Evolutionary conservation across 371 early-diverging fungal species (phyloP), one percentile per base, ranked within the genome.

Genomic region (Lichtheimia ornata): DNA sequence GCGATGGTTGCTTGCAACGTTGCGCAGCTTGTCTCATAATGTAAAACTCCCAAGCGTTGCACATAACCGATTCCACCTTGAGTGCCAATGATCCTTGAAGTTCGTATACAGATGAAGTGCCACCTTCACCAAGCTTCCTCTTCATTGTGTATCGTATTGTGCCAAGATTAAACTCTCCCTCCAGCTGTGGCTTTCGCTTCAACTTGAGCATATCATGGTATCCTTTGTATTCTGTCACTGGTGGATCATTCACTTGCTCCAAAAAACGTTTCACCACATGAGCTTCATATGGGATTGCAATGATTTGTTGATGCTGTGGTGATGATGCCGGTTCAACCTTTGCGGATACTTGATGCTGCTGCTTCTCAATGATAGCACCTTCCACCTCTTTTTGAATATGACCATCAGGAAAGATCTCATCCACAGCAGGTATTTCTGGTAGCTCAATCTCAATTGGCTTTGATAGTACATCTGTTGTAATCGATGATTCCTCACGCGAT

Each of bases 21-120:
- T 52, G 15, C 5, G 58, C 53, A 9, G 73, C 30, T 49, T 75
- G 70, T 52, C 58, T 56, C n/a, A 76, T 49, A 12, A 79, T 71
- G 40, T 77, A 82, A 61, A 66, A 79, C 27, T 82, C 82, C 77
- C 76, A 79, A 43, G 76, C 59, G 55, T 69, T 66, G 35, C 35
- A 35, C 5, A 77, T 53, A 5, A 77, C 76, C 15, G 64, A 56
- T 53, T 77, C 69, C 24, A 75, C 53, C 51, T 82, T 82, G 40
- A 77, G 45, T 2, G 70, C 77, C 0, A 56, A 7, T 40, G 27
- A 47, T 12, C 52, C 49, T 20, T 67, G 52, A 14, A 73, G 65
- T 9, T 49, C 53, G 56, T 73, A 82, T 1, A 82, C 67, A 17
- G 59, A 55, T 20, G 72, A 77, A 62, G 70, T 66, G 9, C 76